Conservation (phyloP, 1,284 basidiomycete genomes). For the Ceratobasidium papillatum region DNA sequence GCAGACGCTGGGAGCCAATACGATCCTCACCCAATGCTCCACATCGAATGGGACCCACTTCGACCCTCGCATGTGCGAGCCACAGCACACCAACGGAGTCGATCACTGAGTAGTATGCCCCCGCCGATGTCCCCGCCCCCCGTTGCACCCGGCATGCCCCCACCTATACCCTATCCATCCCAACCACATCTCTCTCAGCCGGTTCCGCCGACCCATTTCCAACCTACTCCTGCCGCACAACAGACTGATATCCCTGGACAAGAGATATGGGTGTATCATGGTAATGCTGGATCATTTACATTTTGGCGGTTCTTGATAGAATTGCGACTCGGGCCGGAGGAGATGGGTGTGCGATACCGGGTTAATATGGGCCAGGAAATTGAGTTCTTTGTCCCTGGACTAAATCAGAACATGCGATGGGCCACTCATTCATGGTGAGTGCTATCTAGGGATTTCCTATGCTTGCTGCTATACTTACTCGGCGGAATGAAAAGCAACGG, state of each 20-base stretch:
- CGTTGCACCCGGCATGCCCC: conserved; percentile 1
- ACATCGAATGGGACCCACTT: conserved; percentile 80
- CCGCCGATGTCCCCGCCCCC: background rate
- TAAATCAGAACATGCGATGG: conserved; percentile 89
- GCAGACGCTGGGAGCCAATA: conserved; percentile 83
- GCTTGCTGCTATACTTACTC: conserved; percentile 10
- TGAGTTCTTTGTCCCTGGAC: conserved; percentile 85
- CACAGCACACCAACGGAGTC: background rate
- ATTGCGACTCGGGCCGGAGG: conserved; percentile 74
- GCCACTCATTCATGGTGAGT: conserved; percentile 79
- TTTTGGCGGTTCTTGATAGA: conserved; percentile 96
- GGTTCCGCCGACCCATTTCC: background rate
- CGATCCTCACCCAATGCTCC: conserved; percentile 75
- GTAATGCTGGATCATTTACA: conserved; percentile 70
- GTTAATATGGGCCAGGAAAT: conserved; percentile 81
- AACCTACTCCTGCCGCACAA: conserved; percentile 27
- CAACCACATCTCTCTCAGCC: background rate
- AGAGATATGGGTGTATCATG: conserved; percentile 83
- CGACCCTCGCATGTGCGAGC: conserved; percentile 43
- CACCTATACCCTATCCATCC: background rate
- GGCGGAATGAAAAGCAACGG: conserved; percentile 71
- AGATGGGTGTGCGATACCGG: conserved; percentile 66
- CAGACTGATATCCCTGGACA: conserved; percentile 62
- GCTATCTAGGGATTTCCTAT: background rate
- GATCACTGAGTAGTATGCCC: conserved; percentile 15